A percentile compares a stretch with the other conserved stretches of the same genome.
phyloP scores from a whole-genome alignment of 192 early-diverging fungal genomes.

The Coemansia sp. region DNA sequence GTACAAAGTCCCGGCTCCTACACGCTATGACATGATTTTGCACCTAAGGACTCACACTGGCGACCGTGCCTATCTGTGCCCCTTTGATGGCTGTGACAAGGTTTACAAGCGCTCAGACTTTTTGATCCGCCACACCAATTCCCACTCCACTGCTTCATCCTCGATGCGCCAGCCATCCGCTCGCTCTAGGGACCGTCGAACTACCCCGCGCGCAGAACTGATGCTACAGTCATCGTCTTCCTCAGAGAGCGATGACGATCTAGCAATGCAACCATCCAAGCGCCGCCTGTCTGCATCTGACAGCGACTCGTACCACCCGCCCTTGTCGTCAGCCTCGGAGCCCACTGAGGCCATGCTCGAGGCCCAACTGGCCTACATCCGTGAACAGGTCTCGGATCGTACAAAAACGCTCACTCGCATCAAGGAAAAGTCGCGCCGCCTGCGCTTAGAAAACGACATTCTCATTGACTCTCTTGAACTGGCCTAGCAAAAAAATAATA shows the following conservation, averaged over 20 bases:
- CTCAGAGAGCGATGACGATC: not conserved
- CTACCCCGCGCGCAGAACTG: not conserved
- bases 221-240: not conserved
- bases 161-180: not conserved
- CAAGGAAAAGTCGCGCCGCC: slow-evolving; percentile 31
- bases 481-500: not conserved
- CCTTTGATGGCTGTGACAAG: slow-evolving; percentile 64
- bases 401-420: slow-evolving; percentile 17
- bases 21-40: slow-evolving; percentile 61
- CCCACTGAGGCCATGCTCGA: slow-evolving; percentile 20
- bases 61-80: slow-evolving; percentile 67
- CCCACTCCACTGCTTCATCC: not conserved
- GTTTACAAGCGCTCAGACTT: slow-evolving; percentile 71
- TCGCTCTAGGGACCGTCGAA: not conserved
- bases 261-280: not conserved
- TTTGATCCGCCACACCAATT: slow-evolving; percentile 59
- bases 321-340: slow-evolving; percentile 5
- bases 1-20: slow-evolving; percentile 52
- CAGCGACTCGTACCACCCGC: not conserved
- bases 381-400: slow-evolving; percentile 25
- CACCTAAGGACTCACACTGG: slow-evolving; percentile 70
- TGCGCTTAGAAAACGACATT: slow-evolving; percentile 47
- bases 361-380: slow-evolving; percentile 34
- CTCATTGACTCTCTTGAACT: slow-evolving; percentile 30
- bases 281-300: not conserved